Conservation (phyloP, 2,329 filamentous ascomycete genomes). For the Berkeleyomyces basicola region DNA sequence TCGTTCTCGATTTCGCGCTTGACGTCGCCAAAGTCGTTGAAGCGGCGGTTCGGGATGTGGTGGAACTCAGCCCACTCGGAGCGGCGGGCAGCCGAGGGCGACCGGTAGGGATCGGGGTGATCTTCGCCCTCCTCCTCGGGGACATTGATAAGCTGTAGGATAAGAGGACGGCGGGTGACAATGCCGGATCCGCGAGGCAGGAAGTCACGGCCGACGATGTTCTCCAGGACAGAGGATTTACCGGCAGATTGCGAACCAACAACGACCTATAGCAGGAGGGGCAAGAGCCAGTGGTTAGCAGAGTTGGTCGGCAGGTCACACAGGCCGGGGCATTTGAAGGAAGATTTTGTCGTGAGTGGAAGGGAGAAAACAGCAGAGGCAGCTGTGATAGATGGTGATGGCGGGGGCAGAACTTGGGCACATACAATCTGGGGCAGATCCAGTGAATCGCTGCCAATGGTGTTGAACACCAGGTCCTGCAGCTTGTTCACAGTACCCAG, state of each 20-base stretch:
- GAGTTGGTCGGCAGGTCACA: neutral
- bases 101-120: constrained; percentile 59
- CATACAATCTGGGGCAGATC: constrained; percentile 95
- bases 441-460: constrained; percentile 94
- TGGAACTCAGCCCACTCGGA: constrained; percentile 89
- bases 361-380: neutral
- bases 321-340: no score
- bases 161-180: constrained; percentile 82
- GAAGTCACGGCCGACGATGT: constrained; percentile 96
- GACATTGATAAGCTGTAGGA: constrained; percentile 96
- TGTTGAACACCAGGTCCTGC: constrained; percentile 98
- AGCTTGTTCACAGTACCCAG: constrained; percentile 94
- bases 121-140: constrained; percentile 54
- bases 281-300: constrained; percentile 15
- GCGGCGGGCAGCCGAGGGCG: constrained; percentile 50
- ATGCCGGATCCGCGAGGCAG: constrained; percentile 92
- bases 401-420: constrained; percentile 16
- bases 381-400: constrained; percentile 11
- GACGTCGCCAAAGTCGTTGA: constrained; percentile 83
- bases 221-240: constrained; percentile 96
- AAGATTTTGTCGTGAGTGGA: constrained; percentile 4
- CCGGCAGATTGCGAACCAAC: constrained; percentile 96
- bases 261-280: constrained; percentile 51
- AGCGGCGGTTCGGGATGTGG: constrained; percentile 76
- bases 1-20: constrained; percentile 96